Percentiles rank a stretch among this genome's conserved stretches.
phyloP scores from a whole-genome alignment of 176 grass and related monocot species.

The Carex littledalei region DNA sequence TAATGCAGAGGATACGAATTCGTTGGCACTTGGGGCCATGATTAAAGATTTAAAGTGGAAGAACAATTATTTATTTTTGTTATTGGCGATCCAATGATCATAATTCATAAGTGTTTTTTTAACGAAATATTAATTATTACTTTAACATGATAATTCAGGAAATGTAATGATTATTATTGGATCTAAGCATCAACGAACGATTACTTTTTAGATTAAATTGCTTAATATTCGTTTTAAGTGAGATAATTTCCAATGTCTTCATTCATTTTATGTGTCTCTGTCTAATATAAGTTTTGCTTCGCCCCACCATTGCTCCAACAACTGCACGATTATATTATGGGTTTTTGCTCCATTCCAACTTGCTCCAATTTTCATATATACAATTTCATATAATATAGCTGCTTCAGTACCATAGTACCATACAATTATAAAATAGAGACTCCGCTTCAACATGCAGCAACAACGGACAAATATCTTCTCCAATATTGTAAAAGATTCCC shows the following conservation, averaged over 20 bases:
- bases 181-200: neutral
- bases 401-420: too few relatives aligned
- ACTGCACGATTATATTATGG: neutral
- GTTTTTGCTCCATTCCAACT: neutral
- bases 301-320: constrained; percentile 2
- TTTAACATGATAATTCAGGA: neutral
- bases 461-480: too few relatives aligned
- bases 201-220: too few relatives aligned
- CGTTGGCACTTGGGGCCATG: too few relatives aligned
- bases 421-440: too few relatives aligned
- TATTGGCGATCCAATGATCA: neutral
- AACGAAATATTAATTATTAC: neutral
- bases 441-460: neutral
- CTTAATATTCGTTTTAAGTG: too few relatives aligned
- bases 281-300: neutral
- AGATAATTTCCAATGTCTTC: too few relatives aligned
- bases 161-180: neutral
- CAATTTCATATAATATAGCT: too few relatives aligned
- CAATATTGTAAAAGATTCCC: too few relatives aligned
- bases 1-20: too few relatives aligned
- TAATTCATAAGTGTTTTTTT: neutral
- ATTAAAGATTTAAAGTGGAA: neutral
- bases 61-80: neutral
- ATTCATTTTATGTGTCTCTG: too few relatives aligned
- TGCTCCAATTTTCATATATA: neutral